Conservation (phyloP, 2,329 filamentous ascomycete species). For the Akanthomyces muscarius region DNA sequence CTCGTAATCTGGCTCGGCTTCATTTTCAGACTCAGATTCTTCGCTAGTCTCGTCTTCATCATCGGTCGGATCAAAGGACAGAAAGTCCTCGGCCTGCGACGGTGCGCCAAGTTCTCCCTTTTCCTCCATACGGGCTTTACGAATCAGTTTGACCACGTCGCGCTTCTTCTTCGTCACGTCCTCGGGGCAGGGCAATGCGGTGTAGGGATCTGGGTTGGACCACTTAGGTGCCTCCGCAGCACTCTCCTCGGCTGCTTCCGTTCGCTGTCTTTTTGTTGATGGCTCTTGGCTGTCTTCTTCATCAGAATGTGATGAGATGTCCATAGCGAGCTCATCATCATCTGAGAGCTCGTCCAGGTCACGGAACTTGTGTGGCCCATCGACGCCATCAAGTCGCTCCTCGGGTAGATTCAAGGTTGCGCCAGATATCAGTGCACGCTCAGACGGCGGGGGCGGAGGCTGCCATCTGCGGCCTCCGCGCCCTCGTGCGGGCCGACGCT, state of each 20-base stretch:
- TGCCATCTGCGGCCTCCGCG: conserved; percentile 31
- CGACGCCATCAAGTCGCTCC: conserved; percentile 43
- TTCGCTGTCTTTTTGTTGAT: conserved; percentile 33
- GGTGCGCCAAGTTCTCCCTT: conserved; percentile 47
- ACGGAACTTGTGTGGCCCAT: conserved; percentile 48
- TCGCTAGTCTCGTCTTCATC: conserved; percentile 39
- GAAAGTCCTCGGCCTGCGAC: conserved; percentile 73
- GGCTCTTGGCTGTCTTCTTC: conserved; percentile 35
- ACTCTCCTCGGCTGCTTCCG: conserved; percentile 29
- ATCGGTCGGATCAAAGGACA: conserved; percentile 72
- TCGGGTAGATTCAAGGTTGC: conserved; percentile 39
- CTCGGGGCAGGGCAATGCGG: conserved; percentile 74
- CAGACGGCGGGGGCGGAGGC: conserved; percentile 39
- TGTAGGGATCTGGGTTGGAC: conserved; percentile 96
- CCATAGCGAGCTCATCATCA: conserved; percentile 61
- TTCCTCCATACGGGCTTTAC: conserved; percentile 73
- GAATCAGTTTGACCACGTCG: conserved; percentile 86
- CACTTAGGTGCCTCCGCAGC: conserved; percentile 64
- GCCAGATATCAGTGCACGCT: conserved; percentile 47
- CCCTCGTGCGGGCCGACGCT: conserved; percentile 25
- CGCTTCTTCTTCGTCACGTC: conserved; percentile 70
- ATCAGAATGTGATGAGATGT: conserved; percentile 45
- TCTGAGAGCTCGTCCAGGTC: conserved; percentile 57
- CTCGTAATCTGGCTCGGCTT: conserved; percentile 20
- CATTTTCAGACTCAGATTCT: conserved; percentile 14